Base-by-base conservation (phyloP, 176 grass and related monocot genomes). In the Echinochloa phyllopogon region DNA sequence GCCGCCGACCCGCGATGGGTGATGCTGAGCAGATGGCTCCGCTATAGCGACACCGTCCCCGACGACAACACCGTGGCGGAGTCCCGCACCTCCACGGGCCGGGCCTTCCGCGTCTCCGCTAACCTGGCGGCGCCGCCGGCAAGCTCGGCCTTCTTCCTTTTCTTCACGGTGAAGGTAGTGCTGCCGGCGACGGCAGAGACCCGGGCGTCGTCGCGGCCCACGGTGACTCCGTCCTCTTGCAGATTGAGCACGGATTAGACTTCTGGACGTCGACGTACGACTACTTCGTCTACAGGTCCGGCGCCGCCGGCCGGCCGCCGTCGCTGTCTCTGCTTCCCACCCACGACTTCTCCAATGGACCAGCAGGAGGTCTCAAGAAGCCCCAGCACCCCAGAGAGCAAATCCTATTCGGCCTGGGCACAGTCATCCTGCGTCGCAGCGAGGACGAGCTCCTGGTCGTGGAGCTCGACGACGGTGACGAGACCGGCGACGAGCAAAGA, bases 401-500 rank as follows among this genome's bases (percentile, higher is more conserved):
- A 0, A 36, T 64, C 11, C 25, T 74, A 8, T 4, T 10, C 9
- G 0, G 4, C 0, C 23, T 36, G 4, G 38, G 8, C 25, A 74
- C 27, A 0, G 72, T 14, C 25, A 13, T 53, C 48, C 48, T 74
- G 47, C 25, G 25, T 1, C 16, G 72, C 8, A 10, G 45, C 12
- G 8, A 74, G 0, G 25, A 74, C 1, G 48, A 74, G 7, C 6
- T 52, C 14, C 25, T 53, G 4, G 47, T 74, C 6, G 72, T 36
- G 7, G 6, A 53, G 71, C 48, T 74, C 62, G 15, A 52, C 5
- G 3, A 6, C 3, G 0, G 24, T 1, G 0, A 29, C 3, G 24
- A 18, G 3, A 17, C 7, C 3, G 5, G 24, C 13, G 5, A 3
- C 7, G 3, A 2, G 8, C 3, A 0, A 0, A 48, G 18, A n/a